These are phyloP conservation scores for Chaetomiaceae sp. DNA, from an alignment of 2,329 filamentous ascomycete genomes.

Conservation along the genomic window DNA sequence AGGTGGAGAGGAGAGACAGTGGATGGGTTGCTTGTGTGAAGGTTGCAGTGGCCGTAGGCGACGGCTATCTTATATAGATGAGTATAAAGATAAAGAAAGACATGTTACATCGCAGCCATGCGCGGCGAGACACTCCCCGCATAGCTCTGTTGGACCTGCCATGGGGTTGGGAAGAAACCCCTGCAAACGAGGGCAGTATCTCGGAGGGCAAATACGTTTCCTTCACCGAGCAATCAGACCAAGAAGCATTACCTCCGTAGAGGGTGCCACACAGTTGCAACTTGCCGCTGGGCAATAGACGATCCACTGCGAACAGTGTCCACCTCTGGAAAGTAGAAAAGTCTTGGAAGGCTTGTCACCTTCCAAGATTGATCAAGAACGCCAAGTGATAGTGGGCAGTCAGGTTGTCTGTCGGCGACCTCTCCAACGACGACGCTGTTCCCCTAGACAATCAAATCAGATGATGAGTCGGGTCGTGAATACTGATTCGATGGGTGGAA, in stretches of 20 bases:
- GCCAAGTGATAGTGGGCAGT: constrained; percentile 18
- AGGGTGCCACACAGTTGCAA: too few species aligned
- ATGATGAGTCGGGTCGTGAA: too few species aligned
- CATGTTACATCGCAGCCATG: background rate
- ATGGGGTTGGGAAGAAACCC: background rate
- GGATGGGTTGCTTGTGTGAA: background rate
- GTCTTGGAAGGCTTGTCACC: constrained; percentile 19
- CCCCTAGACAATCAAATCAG: constrained; percentile 1
- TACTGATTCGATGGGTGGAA: too few species aligned
- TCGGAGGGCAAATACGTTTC: background rate
- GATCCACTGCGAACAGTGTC: constrained; percentile 12
- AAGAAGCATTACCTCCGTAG: too few species aligned
- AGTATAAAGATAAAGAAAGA: background rate
- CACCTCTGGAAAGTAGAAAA: constrained; percentile 17
- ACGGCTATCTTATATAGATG: constrained; percentile 1
- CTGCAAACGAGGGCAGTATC: background rate
- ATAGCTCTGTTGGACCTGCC: constrained; percentile 3
- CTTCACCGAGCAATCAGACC: constrained; percentile 8
- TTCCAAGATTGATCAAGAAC: constrained; percentile 21
- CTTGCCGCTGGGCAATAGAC: background rate
- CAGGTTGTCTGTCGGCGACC: constrained; percentile 6
- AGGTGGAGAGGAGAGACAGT: background rate
- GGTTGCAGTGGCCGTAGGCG: background rate
- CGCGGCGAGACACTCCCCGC: constrained; percentile 1
- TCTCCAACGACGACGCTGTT: constrained; percentile 1